phyloP scores from a whole-genome alignment of 306 rosid species.

The Malus orientalis region DNA sequence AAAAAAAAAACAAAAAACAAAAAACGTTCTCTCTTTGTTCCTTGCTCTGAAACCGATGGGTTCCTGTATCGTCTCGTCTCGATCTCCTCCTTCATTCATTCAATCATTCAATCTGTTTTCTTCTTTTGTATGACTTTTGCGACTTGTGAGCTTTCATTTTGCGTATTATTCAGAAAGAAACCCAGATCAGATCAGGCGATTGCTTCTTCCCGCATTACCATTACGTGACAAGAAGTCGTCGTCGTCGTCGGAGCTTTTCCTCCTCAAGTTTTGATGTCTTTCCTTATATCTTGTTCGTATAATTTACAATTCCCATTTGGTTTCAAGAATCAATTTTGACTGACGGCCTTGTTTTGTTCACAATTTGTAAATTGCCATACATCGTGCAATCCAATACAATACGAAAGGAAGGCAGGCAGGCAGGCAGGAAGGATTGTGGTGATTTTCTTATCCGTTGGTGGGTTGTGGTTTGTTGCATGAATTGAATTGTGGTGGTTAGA shows the following conservation, averaged over 20 bases:
- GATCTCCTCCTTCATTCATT: background rate
- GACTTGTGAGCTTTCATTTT: background rate
- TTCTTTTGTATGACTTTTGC: background rate
- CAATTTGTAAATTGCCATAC: background rate
- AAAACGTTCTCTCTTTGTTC: background rate
- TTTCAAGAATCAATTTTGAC: background rate
- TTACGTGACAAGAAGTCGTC: background rate
- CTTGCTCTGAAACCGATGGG: background rate
- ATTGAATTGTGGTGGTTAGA: background rate
- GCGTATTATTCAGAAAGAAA: background rate
- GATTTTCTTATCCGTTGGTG: background rate
- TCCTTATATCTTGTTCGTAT: background rate
- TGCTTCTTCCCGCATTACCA: background rate
- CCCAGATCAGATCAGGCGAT: background rate
- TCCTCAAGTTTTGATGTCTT: background rate
- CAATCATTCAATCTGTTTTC: conserved; percentile 4
- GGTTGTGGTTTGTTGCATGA: background rate
- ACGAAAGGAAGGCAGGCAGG: background rate
- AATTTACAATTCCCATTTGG: background rate
- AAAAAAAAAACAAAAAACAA: background rate
- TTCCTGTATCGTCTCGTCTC: background rate
- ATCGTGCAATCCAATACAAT: background rate
- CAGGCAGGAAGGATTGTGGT: background rate
- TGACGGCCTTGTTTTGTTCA: background rate
- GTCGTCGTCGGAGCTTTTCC: background rate